Evolutionary conservation across 2,329 filamentous ascomycete species (phyloP).

Genomic region (Orbilia quercus): DNA sequence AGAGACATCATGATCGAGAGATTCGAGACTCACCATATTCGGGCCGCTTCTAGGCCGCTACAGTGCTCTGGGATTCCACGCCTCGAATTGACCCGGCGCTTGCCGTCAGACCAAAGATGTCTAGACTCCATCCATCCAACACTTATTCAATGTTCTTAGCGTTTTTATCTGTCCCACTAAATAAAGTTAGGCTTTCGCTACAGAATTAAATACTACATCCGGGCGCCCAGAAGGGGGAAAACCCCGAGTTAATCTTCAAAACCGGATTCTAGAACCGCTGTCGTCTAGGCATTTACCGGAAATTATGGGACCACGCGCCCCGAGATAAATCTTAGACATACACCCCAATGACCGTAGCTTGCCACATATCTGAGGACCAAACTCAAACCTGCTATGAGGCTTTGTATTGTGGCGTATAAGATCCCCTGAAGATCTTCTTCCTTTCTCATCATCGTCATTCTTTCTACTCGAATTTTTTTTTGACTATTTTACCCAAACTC

Average conservation of each 20-base stretch:
- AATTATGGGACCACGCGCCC: not conserved
- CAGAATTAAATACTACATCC: conserved; percentile 24
- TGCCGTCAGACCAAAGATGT: not conserved
- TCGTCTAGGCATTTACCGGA: not conserved
- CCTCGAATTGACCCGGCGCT: not conserved
- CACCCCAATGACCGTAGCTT: no score
- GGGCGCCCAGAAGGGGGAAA: conserved; percentile 12
- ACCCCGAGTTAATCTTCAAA: not conserved
- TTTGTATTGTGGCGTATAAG: conserved; percentile 28
- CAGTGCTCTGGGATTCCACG: no score
- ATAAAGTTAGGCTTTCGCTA: conserved; percentile 20
- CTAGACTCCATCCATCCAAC: conserved; percentile 2
- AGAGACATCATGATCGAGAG: no score
- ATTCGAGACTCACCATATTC: no score
- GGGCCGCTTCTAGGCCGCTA: not conserved
- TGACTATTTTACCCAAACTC: not conserved
- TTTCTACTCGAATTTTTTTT: conserved; percentile 9
- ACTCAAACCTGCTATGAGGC: conserved; percentile 12
- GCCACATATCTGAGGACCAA: no score
- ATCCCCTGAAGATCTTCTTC: conserved; percentile 38
- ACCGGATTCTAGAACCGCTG: conserved; percentile 25
- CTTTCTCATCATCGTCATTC: conserved; percentile 23
- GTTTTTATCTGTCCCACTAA: conserved; percentile 27
- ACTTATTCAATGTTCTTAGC: not conserved
- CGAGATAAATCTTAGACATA: no score